Conservation (phyloP, 768 basidiomycete genomes). For the Rhizopogon vesiculosus region DNA sequence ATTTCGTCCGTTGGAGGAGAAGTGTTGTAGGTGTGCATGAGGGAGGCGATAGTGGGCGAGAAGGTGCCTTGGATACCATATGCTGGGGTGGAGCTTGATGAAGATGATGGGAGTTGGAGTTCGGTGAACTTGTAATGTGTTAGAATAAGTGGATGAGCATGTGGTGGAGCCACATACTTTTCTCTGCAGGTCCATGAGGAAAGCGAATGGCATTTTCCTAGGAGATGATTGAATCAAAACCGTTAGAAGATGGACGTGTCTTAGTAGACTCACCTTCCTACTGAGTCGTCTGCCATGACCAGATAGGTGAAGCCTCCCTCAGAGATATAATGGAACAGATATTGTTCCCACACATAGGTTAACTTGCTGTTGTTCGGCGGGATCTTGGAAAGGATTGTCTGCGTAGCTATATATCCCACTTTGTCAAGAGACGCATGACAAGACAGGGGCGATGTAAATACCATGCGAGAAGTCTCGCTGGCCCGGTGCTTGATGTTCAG, state of each 20-base stretch:
- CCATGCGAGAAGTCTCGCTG: constrained; percentile 89
- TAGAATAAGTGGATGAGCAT: constrained; percentile 5
- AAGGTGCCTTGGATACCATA: constrained; percentile 71
- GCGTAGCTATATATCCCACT: constrained; percentile 50
- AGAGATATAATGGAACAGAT: constrained; percentile 90
- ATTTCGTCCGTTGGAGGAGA: constrained; percentile 86
- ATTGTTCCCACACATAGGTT: constrained; percentile 90
- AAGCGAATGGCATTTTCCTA: constrained; percentile 92
- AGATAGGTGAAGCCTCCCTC: constrained; percentile 85
- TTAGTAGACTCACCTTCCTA: constrained; percentile 60
- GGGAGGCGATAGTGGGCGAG: constrained; percentile 60
- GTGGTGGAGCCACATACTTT: constrained; percentile 38
- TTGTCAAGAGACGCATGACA: background rate
- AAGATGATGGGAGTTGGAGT: constrained; percentile 60
- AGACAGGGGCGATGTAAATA: constrained; percentile 21
- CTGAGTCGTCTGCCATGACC: constrained; percentile 92
- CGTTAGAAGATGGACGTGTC: background rate
- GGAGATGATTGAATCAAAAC: background rate
- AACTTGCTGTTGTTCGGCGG: constrained; percentile 84
- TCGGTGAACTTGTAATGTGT: constrained; percentile 46
- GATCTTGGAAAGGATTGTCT: constrained; percentile 91
- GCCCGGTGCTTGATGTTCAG: constrained; percentile 72
- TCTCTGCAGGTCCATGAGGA: constrained; percentile 81
- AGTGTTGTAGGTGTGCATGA: constrained; percentile 89
- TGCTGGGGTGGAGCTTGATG: constrained; percentile 47